Evolutionary conservation across 257 asterid genomes (phyloP).

Genomic region (Mentha longifolia): DNA sequence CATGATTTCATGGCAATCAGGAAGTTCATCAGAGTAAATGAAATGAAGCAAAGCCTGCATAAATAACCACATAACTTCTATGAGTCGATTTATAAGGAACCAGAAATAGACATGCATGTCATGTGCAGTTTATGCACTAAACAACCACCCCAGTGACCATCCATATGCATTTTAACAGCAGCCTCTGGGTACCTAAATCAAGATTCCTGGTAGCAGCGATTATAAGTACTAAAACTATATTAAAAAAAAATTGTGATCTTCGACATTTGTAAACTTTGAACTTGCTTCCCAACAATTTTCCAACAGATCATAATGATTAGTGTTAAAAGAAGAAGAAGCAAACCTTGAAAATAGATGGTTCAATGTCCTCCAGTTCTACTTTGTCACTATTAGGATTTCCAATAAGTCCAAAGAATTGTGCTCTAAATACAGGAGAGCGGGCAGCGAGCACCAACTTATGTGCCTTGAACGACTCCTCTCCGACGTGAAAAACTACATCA

Average conservation of each 20-base stretch:
- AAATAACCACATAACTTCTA: slow-evolving; percentile 22
- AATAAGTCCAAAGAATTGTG: slow-evolving; percentile 85
- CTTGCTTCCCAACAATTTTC: background rate
- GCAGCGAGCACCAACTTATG: slow-evolving; percentile 93
- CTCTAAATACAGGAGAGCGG: slow-evolving; percentile 93
- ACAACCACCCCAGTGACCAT: slow-evolving; percentile 1
- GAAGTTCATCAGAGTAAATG: slow-evolving; percentile 77
- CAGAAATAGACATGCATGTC: background rate
- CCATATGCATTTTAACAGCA: slow-evolving; percentile 23
- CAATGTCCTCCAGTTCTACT: slow-evolving; percentile 77
- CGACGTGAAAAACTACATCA: slow-evolving; percentile 75
- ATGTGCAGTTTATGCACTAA: slow-evolving; percentile 14
- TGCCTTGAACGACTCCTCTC: slow-evolving; percentile 81
- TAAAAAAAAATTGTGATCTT: background rate
- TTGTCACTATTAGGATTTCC: slow-evolving; percentile 69
- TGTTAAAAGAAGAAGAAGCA: slow-evolving; percentile 26
- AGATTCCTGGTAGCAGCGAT: background rate
- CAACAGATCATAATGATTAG: slow-evolving; percentile 13
- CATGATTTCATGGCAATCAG: slow-evolving; percentile 60
- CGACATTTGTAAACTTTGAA: background rate
- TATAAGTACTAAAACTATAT: background rate
- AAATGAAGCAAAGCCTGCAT: slow-evolving; percentile 90
- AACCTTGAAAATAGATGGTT: slow-evolving; percentile 87
- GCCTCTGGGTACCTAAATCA: background rate
- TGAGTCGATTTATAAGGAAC: slow-evolving; percentile 9